These are phyloP conservation scores for Cladobotryum mycophilum DNA, from an alignment of 2,329 filamentous ascomycete genomes.

Conservation along the genomic window DNA sequence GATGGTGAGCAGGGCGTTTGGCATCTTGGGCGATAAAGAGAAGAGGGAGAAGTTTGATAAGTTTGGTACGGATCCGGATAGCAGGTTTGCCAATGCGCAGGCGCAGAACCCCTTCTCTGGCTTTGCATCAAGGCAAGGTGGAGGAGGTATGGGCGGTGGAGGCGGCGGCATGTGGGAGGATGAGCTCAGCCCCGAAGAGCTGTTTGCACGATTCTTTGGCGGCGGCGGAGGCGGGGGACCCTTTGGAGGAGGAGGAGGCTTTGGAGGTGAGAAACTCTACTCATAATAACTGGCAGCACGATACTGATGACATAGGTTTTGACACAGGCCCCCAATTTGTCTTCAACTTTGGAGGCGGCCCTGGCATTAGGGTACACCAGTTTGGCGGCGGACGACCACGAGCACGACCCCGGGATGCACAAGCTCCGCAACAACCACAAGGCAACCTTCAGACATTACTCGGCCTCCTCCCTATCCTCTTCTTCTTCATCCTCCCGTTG, in stretches of 20 bases:
- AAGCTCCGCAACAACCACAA: conserved; percentile 42
- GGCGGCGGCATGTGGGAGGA: conserved; percentile 69
- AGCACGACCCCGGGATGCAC: conserved; percentile 63
- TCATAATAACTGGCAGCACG: neutral
- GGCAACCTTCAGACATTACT: conserved; percentile 55
- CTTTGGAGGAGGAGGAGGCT: conserved; percentile 55
- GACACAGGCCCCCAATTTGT: conserved; percentile 82
- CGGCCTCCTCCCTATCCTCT: conserved; percentile 77
- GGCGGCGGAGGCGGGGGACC: conserved; percentile 67
- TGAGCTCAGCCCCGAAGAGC: conserved; percentile 91
- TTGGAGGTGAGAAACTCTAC: conserved; percentile 32
- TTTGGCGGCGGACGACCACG: conserved; percentile 79
- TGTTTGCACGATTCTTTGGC: conserved; percentile 96
- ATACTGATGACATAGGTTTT: conserved; percentile 44
- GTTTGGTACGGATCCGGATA: conserved; percentile 89
- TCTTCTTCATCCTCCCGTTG: conserved; percentile 82
- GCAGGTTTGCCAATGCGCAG: conserved; percentile 64
- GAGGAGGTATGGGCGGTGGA: conserved; percentile 40
- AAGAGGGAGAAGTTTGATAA: conserved; percentile 79
- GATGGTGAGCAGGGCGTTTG: conserved; percentile 91
- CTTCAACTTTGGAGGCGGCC: conserved; percentile 89
- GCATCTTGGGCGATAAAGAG: conserved; percentile 85
- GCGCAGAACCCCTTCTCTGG: conserved; percentile 58
- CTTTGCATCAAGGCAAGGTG: conserved; percentile 44
- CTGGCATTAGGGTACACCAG: conserved; percentile 89